These are phyloP conservation scores for Adansonia grandidieri DNA, from an alignment of 441 rosid genomes.

Conservation along the genomic window DNA sequence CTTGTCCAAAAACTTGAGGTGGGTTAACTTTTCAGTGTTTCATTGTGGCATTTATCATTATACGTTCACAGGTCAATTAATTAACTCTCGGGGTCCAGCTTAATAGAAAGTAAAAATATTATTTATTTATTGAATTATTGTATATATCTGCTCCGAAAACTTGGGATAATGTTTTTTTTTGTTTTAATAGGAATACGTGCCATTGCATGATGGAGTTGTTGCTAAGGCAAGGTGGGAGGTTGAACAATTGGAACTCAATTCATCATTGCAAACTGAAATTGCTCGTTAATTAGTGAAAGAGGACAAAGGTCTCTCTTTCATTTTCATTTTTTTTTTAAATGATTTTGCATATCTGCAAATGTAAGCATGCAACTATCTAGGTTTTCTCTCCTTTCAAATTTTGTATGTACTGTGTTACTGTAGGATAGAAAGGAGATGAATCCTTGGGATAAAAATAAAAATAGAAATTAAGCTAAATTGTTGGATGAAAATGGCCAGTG, in stretches of 20 bases:
- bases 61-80: not conserved
- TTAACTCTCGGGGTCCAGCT: not conserved
- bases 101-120: not conserved
- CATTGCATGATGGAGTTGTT: conserved; percentile 37
- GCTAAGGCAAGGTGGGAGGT: conserved; percentile 44
- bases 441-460: not conserved
- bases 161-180: conserved; percentile 5
- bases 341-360: not conserved
- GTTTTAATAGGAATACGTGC: conserved; percentile 42
- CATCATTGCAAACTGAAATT: conserved; percentile 44
- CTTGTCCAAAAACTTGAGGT: conserved; percentile 52
- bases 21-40: not conserved
- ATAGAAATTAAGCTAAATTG: conserved; percentile 17
- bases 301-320: not conserved
- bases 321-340: not conserved
- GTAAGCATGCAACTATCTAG: conserved; percentile 19
- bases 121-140: not conserved
- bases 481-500: not conserved
- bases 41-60: not conserved
- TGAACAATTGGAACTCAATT: conserved; percentile 47
- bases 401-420: conserved; percentile 25
- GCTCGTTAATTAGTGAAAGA: conserved; percentile 40
- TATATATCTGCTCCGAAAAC: not conserved
- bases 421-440: conserved; percentile 19
- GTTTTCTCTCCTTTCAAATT: conserved; percentile 22